A percentile compares a stretch with the other conserved stretches of the same genome.
Conservation (phyloP, 257 asterid species). For the Salvia splendens region DNA sequence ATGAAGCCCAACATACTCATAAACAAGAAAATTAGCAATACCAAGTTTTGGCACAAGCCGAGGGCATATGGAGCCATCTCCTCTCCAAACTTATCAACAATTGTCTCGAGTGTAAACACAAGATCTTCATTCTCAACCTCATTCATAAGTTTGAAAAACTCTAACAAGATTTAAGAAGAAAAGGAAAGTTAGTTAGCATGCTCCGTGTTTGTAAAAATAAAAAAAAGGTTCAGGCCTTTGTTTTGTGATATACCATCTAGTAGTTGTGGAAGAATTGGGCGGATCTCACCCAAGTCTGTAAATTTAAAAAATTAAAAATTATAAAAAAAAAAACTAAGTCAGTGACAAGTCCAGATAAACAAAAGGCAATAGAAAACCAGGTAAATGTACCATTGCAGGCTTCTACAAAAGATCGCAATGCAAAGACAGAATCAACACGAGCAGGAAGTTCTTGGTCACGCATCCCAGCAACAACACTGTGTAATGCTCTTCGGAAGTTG, state of each 20-base stretch:
- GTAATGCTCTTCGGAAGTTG: constrained; percentile 87
- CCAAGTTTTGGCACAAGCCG: constrained; percentile 98
- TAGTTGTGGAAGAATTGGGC: constrained; percentile 91
- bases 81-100: constrained; percentile 99
- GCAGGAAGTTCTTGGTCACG: constrained; percentile 98
- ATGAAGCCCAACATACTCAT: constrained; percentile 10
- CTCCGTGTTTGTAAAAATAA: constrained; percentile 1
- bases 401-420: constrained; percentile 89
- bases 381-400: constrained; percentile 75
- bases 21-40: constrained; percentile 28
- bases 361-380: constrained; percentile 9
- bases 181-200: constrained; percentile 20
- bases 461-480: constrained; percentile 94
- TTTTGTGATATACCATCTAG: constrained; percentile 71
- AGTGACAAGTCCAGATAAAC: constrained; percentile 20
- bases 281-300: constrained; percentile 80
- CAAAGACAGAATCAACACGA: constrained; percentile 97
- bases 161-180: constrained; percentile 43
- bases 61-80: constrained; percentile 99
- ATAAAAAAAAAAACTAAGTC: constrained; percentile 17
- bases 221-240: background rate
- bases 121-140: constrained; percentile 99
- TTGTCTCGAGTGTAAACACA: constrained; percentile 93
- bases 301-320: background rate
- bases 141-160: constrained; percentile 91